Evolutionary conservation across 169 alveolate genomes (phyloP), one percentile per base, ranked within the genome.

Genomic region (Theileria orientalis): DNA sequence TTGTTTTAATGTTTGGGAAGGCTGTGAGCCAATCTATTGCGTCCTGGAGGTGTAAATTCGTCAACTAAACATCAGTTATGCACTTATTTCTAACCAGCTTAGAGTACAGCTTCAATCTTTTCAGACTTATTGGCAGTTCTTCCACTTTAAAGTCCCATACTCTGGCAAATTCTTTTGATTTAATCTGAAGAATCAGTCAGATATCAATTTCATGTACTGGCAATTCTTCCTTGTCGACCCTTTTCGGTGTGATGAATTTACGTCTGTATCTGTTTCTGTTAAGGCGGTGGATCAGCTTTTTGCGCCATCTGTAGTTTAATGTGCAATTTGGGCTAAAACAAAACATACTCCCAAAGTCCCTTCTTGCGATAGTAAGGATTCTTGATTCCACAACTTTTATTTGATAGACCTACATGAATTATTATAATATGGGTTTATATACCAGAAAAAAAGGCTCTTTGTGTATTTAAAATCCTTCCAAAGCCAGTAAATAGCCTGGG

Each of bases 321-420:
- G 3, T 44, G 19, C 5, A 9, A 37, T 7, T 37, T 8, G 16
- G 21, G 35, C 27, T 35, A 41, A 6, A 19, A 61, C 2, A 2
- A n/a, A 35, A 49, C 89, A 23, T 16, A 82, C 89, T 89, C 94
- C 94, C 94, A 89, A 29, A 85, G 76, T 19, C 94, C 94, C 71
- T 89, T 89, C 46, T 89, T 89, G 3, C 94, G 78, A 41, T 89
- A 89, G 69, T 89, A 89, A 16, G 94, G 94, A 59, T 89, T 89
- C 60, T 86, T 71, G 19, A 89, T 69, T 60, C 83, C 69, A 29
- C 85, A 90, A 54, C 78, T 89, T 30, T 84, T 89, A 68, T 89
- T 89, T 37, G 77, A 32, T 29, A 82, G 57, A 5, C 89, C 89
- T 82, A 29, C 0, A 7, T 6, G 6, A 19, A 13, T 23, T 1